These are phyloP conservation scores for Aurantiochytrium sp. DNA, from an alignment of 108 stramenopile species.

Conservation along the genomic window DNA sequence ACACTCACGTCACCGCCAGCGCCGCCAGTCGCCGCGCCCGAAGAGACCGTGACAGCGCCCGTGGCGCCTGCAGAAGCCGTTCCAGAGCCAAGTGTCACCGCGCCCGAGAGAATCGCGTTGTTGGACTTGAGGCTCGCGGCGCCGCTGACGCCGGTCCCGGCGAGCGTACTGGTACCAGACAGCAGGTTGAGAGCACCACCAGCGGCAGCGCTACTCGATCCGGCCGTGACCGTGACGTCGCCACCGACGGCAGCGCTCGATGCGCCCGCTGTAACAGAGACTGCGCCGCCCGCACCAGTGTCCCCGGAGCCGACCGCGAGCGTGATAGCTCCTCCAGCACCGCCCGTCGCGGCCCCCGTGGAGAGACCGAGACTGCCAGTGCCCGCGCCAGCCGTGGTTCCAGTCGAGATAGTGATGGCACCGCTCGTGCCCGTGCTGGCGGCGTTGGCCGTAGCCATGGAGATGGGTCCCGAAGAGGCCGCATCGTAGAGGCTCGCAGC, in stretches of 20 bases:
- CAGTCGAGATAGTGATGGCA: constrained; percentile 36
- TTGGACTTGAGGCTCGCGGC: neutral
- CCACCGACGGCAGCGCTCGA: neutral
- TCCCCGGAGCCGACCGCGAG: neutral
- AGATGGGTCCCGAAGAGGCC: constrained; percentile 34
- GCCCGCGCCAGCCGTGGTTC: neutral
- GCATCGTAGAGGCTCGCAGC: neutral
- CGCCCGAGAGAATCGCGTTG: neutral
- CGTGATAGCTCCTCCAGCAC: neutral
- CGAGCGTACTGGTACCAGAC: neutral
- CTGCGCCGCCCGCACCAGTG: neutral
- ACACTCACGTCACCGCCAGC: too few species aligned
- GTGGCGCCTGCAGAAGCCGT: neutral
- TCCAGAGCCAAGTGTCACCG: neutral
- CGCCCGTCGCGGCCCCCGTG: neutral
- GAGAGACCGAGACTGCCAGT: neutral
- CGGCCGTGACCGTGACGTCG: neutral
- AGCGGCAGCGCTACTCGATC: neutral
- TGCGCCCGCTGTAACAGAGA: neutral
- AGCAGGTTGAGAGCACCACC: neutral
- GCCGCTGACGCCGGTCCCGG: neutral
- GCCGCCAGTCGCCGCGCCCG: too few species aligned
- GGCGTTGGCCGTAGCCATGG: constrained; percentile 40
- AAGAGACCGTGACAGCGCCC: neutral
- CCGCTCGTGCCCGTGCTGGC: constrained; percentile 44